Evolutionary conservation across 2,329 filamentous ascomycete genomes (phyloP), one percentile per base, ranked within the genome.

Genomic region (Aspergillus carbonarius): DNA sequence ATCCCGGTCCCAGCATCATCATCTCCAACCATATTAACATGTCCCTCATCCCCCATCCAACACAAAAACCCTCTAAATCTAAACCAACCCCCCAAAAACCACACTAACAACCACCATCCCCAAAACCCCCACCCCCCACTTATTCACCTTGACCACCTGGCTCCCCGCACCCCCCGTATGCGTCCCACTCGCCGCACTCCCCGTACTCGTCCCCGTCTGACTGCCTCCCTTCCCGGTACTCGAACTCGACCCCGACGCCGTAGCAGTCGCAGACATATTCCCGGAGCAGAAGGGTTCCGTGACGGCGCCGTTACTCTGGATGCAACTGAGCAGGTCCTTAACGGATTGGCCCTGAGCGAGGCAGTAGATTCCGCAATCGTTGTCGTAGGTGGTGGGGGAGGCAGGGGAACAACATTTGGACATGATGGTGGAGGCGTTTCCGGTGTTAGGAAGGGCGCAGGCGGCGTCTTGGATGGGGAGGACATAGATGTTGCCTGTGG

Each of bases 341-440:
- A 79, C 66, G 20, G 63, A 70, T 61, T 81, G 78, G 44, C 66
- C 76, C 40, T 72, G 67, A 0, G 77, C 79, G 15, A 79, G 76
- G 64, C 81, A 83, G 79, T 83, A 83, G 59, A 82, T 64, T 15
- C 78, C 79, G 72, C 82, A 83, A 65, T 76, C 70, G 67, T 77
- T 65, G 66, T 78, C 72, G 76, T 82, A 83, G 62, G 71, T 70
- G 50, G 78, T 68, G 27, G 82, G 73, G 20, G 76, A 68, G 54
- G 80, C 78, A 9, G 72, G 62, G 10, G 74, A 71, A 66, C 81
- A 83, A 77, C 81, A 83, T 20, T 70, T 63, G 40, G 72, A 58
- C 74, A 82, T 77, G 59, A 79, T 72, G 37, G 76, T 70, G 53
- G 77, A 73, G 71, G 78, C 69, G 62, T 80, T 79, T 5, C 70